Conservation (phyloP, 257 asterid species). For the Fraxinus americana region DNA sequence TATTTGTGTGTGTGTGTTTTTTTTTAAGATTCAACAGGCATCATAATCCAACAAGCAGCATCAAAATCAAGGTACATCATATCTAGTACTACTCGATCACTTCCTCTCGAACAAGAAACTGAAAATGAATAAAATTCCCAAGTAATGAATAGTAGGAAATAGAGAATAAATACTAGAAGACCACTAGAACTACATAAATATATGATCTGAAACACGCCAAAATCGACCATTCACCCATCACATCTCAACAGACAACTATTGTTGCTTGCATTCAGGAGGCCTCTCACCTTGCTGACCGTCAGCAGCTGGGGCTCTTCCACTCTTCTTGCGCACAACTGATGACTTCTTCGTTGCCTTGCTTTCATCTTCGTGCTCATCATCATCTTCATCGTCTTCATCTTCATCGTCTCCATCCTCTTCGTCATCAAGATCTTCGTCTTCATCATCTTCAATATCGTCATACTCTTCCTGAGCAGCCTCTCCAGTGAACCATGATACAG, state of each 20-base stretch:
- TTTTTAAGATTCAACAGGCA: neutral
- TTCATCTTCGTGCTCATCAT: constrained; percentile 37
- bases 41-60: neutral
- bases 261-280: constrained; percentile 92
- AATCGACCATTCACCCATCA: neutral
- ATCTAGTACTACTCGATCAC: neutral
- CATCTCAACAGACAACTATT: constrained; percentile 33
- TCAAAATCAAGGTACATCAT: neutral
- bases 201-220: too few species aligned
- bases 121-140: too few species aligned
- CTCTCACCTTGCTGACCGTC: constrained; percentile 77
- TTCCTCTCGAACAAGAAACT: neutral
- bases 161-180: too few species aligned
- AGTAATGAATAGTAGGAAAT: too few species aligned
- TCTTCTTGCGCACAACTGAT: constrained; percentile 35
- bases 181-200: too few species aligned
- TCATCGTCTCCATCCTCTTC: constrained; percentile 28
- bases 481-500: constrained; percentile 94
- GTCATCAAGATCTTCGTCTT: constrained; percentile 14
- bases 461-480: constrained; percentile 75
- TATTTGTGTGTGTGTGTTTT: too few species aligned
- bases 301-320: constrained; percentile 52
- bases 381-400: too few species aligned
- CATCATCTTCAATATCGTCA: constrained; percentile 51
- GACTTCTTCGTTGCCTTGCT: constrained; percentile 47